Base-by-base conservation (phyloP, 2,329 filamentous ascomycete species). In the Aureobasidium pullulans region DNA sequence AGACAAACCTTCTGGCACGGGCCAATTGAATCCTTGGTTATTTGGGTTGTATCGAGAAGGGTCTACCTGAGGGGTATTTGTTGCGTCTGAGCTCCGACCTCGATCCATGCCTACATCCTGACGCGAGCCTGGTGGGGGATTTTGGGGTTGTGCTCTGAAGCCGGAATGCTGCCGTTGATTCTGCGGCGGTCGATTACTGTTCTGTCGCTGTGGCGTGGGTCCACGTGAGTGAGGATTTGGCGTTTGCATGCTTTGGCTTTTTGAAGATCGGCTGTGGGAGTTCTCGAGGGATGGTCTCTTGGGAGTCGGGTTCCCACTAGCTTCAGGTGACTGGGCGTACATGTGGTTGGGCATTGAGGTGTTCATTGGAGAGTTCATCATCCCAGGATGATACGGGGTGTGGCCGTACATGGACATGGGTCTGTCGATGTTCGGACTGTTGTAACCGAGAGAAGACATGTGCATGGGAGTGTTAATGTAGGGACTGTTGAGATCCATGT, bases 401-500 rank as follows among this genome's bases (percentile, higher is more conserved):
- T 70, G 70, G 43, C 66, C 66, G 64, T 75, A 78, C 65, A 77
- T 67, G 57, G 67, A 65, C 67, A 72, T 67, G 9, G 63, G 60
- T 72, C 73, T n/a, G 62, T 64, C 59, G 43, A 76, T 64, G 28
- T 69, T 68, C 64, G 70, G 66, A 37, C 70, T 68, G 19, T 68
- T 64, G 46, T 62, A 63, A 44, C 76, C 76, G 58, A 79, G 76
- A 63, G 79, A 70, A 13, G 71, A 63, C 72, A 79, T 76, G 47
- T 68, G 65, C 65, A 79, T 70, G 57, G 63, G 65, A 40, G 68
- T 67, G 37, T 74, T 70, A 19, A 71, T 61, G 62, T 75, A 79
- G 1, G 76, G 72, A 62, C 71, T 75, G 29, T 64, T 66, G 66
- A 79, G 74, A 58, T 72, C 71, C 69, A 79, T 70, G 48, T 77